A percentile compares a stretch with the other conserved stretches of the same genome.
Evolutionary conservation across 2,329 filamentous ascomycete species (phyloP).

Genomic region (Mycosphaerella sp.): DNA sequence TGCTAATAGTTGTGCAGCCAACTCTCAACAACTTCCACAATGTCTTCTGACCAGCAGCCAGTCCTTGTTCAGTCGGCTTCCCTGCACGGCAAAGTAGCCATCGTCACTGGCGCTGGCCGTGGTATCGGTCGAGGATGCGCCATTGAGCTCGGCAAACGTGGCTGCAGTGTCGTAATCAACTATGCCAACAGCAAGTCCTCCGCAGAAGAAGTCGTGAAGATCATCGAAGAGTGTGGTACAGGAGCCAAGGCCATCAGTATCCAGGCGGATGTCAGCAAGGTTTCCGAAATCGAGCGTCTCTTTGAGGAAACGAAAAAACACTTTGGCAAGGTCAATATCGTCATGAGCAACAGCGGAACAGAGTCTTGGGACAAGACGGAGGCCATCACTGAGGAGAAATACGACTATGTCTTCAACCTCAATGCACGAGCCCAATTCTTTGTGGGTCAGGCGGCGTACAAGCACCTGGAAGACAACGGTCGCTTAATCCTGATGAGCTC

Average conservation of each 20-base stretch:
- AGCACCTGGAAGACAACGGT: conserved; percentile 62
- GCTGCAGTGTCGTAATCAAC: conserved; percentile 61
- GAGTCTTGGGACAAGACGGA: conserved; percentile 63
- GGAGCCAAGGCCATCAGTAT: conserved; percentile 52
- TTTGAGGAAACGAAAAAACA: conserved; percentile 41
- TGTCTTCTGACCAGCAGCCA: conserved; percentile 22
- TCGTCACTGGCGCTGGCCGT: conserved; percentile 60
- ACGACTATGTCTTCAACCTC: conserved; percentile 63
- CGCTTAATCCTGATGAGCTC: conserved; percentile 69
- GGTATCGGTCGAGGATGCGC: conserved; percentile 63
- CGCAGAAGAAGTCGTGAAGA: conserved; percentile 45
- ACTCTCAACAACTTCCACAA: background rate
- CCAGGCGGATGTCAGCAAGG: conserved; percentile 53
- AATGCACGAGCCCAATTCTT: conserved; percentile 70
- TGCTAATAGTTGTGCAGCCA: background rate
- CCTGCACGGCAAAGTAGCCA: conserved; percentile 49
- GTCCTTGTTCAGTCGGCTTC: conserved; percentile 44
- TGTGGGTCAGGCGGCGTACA: conserved; percentile 68
- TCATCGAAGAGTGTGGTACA: conserved; percentile 43
- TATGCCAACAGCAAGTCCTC: conserved; percentile 51
- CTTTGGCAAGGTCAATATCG: conserved; percentile 44
- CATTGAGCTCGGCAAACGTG: conserved; percentile 60
- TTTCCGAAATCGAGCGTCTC: conserved; percentile 54
- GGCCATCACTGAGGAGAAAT: conserved; percentile 64
- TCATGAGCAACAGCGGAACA: conserved; percentile 53